These are phyloP conservation scores for Talaromyces sp. DNA, from an alignment of 2,329 filamentous ascomycete species.

Conservation along the genomic window DNA sequence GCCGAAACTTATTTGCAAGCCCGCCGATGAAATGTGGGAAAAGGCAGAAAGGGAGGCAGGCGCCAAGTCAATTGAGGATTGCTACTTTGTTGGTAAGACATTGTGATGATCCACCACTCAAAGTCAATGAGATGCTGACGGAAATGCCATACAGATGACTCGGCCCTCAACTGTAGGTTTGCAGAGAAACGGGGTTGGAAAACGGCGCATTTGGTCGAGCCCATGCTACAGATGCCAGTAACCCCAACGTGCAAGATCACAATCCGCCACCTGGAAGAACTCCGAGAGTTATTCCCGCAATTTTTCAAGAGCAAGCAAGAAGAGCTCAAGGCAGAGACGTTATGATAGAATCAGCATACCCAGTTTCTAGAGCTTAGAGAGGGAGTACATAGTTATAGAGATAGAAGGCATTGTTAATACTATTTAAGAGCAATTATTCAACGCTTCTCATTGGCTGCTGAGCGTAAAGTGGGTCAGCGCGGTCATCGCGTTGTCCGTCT, in stretches of 20 bases:
- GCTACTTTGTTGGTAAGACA: constrained; percentile 83
- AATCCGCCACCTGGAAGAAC: constrained; percentile 68
- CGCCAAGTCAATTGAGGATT: constrained; percentile 61
- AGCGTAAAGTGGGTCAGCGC: constrained; percentile 7
- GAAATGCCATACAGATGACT: constrained; percentile 60
- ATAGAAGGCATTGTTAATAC: background rate
- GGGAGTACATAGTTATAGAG: background rate
- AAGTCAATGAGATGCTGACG: constrained; percentile 13
- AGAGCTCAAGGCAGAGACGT: background rate
- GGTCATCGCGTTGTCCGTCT: constrained; percentile 14
- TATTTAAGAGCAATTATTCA: background rate
- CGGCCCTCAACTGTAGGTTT: constrained; percentile 70
- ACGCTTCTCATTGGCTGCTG: background rate
- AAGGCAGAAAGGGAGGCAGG: constrained; percentile 87
- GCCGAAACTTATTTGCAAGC: constrained; percentile 78
- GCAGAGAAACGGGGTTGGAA: constrained; percentile 81
- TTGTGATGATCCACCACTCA: background rate
- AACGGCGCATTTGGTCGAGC: constrained; percentile 78
- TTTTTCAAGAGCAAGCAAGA: constrained; percentile 61
- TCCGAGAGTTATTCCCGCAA: constrained; percentile 72
- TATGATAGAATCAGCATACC: background rate
- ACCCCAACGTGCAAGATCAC: constrained; percentile 66
- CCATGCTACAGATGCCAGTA: constrained; percentile 58
- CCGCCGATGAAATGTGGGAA: constrained; percentile 71
- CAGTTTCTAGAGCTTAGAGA: background rate